These are phyloP conservation scores for Blepharisma undulans DNA, from an alignment of 169 alveolate species.

Conservation along the genomic window DNA sequence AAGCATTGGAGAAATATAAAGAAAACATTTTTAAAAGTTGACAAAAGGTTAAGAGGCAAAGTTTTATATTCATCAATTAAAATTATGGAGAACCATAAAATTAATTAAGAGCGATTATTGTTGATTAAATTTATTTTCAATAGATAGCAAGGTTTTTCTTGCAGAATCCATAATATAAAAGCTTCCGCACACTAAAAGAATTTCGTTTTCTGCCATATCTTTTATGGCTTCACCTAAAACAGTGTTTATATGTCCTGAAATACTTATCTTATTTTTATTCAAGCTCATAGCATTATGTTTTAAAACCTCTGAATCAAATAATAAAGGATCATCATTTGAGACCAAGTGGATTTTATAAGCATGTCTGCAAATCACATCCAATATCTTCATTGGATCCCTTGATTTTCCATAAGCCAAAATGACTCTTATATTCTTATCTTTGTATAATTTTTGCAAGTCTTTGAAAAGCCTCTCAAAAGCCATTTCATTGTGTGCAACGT, in stretches of 20 bases:
- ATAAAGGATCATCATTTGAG: constrained; percentile 43
- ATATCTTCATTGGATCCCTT: constrained; percentile 39
- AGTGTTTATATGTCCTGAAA: not conserved
- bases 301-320: constrained; percentile 26
- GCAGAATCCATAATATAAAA: constrained; percentile 48
- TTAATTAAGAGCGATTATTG: no score
- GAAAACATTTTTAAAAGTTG: no score
- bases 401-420: constrained; percentile 51
- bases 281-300: not conserved
- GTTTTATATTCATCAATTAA: no score
- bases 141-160: not conserved
- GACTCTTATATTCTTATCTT: constrained; percentile 23
- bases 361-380: not conserved
- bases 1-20: no score
- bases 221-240: not conserved
- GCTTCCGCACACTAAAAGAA: constrained; percentile 54
- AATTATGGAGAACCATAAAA: no score
- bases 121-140: no score
- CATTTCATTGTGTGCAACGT: constrained; percentile 88
- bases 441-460: constrained; percentile 42
- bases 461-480: constrained; percentile 82
- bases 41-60: not conserved
- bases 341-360: constrained; percentile 35
- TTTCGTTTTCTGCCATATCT: constrained; percentile 39
- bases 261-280: not conserved